Evolutionary conservation across 2,329 filamentous ascomycete species (phyloP).

Genomic region (Exophiala calicioides): DNA sequence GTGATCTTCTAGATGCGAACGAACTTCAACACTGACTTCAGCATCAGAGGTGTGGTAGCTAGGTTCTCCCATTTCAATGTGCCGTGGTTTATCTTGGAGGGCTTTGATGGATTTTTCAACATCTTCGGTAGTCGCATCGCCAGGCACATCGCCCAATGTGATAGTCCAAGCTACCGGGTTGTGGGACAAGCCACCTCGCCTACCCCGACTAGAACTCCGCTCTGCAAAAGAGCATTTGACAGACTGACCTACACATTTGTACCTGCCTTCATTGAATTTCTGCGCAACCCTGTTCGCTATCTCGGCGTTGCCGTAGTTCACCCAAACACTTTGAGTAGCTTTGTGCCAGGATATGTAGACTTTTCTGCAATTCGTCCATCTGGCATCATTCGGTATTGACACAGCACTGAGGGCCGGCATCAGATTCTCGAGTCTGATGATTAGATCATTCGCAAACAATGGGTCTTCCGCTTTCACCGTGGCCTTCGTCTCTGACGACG

Average conservation of each 20-base stretch:
- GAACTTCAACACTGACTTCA: constrained; percentile 26
- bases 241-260: constrained; percentile 26
- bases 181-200: not conserved
- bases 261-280: constrained; percentile 29
- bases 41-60: constrained; percentile 23
- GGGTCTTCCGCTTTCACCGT: constrained; percentile 29
- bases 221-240: constrained; percentile 13
- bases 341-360: constrained; percentile 34
- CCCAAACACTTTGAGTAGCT: constrained; percentile 27
- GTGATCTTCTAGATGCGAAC: constrained; percentile 31
- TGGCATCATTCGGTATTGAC: constrained; percentile 17
- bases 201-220: constrained; percentile 6
- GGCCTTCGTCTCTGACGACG: not conserved
- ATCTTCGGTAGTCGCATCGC: constrained; percentile 20
- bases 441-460: constrained; percentile 27
- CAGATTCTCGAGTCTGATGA: constrained; percentile 15
- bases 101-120: constrained; percentile 21
- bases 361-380: constrained; percentile 30
- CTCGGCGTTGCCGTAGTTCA: constrained; percentile 31
- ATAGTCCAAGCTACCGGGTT: constrained; percentile 31
- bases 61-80: constrained; percentile 20
- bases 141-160: constrained; percentile 28
- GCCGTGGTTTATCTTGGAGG: constrained; percentile 21
- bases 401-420: constrained; percentile 18
- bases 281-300: constrained; percentile 28